Percentiles rank a stretch among this genome's conserved stretches.
Evolutionary conservation across 2,329 filamentous ascomycete genomes (phyloP).

Genomic region (Ambrosiella beaveri): DNA sequence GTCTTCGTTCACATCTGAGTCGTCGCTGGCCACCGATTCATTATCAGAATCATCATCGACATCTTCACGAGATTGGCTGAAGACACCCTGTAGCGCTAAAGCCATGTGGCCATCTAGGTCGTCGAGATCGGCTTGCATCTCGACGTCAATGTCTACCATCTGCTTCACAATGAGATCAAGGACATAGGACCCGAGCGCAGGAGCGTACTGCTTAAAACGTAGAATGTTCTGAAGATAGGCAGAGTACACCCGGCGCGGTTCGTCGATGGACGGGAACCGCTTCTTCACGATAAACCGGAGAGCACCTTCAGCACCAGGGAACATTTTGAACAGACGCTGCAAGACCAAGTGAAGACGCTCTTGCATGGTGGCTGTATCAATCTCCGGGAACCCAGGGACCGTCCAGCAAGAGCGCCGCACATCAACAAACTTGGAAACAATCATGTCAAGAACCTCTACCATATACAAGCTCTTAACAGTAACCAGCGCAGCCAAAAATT

Average conservation of each 20-base stretch:
- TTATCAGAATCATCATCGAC: slow-evolving; percentile 46
- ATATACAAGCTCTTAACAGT: slow-evolving; percentile 73
- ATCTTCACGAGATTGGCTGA: slow-evolving; percentile 20
- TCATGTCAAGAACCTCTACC: slow-evolving; percentile 55
- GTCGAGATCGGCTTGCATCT: slow-evolving; percentile 85
- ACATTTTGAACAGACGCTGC: slow-evolving; percentile 58
- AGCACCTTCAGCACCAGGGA: slow-evolving; percentile 59
- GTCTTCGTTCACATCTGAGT: slow-evolving; percentile 43
- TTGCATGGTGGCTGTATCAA: slow-evolving; percentile 49
- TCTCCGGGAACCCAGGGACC: slow-evolving; percentile 36
- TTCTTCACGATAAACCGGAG: slow-evolving; percentile 48
- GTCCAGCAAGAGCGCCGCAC: slow-evolving; percentile 28
- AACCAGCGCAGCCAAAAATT: slow-evolving; percentile 54
- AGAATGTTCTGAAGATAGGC: slow-evolving; percentile 80
- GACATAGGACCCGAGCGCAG: slow-evolving; percentile 62
- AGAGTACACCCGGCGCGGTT: slow-evolving; percentile 62
- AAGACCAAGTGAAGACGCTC: slow-evolving; percentile 60
- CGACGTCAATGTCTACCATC: slow-evolving; percentile 84
- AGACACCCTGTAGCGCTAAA: slow-evolving; percentile 36
- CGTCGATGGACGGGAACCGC: slow-evolving; percentile 61
- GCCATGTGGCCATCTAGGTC: slow-evolving; percentile 81
- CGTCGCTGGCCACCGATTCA: slow-evolving; percentile 55
- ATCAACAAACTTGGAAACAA: slow-evolving; percentile 59
- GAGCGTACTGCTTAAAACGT: slow-evolving; percentile 57
- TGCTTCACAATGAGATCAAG: slow-evolving; percentile 70